Evolutionary conservation across 345 rosid genomes (phyloP).

Genomic region (Pistacia integerrima): DNA sequence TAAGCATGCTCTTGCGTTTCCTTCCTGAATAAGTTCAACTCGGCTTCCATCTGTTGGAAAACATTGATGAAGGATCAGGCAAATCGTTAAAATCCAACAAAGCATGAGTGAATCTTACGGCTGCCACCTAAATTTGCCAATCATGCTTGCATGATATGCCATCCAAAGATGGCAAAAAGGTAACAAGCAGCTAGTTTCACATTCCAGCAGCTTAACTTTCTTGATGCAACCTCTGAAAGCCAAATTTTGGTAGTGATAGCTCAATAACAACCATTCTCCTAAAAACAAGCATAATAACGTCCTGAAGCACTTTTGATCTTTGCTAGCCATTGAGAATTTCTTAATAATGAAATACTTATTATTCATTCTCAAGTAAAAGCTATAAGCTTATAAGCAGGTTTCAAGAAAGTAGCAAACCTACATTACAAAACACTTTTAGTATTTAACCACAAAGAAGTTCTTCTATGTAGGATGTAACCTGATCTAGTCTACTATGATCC

Average conservation of each 20-base stretch:
- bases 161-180: neutral
- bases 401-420: no score
- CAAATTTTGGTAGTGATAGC: neutral
- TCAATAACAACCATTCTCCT: neutral
- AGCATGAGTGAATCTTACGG: neutral
- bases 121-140: neutral
- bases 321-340: neutral
- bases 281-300: neutral
- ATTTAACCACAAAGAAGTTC: neutral
- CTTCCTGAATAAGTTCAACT: slow-evolving; percentile 47
- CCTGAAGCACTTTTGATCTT: neutral
- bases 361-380: no score
- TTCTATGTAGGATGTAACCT: neutral
- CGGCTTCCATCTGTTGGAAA: slow-evolving; percentile 55
- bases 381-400: no score
- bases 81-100: neutral
- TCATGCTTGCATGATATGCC: neutral
- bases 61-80: neutral
- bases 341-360: no score
- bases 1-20: slow-evolving; percentile 50
- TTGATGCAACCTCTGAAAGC: neutral
- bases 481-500: neutral
- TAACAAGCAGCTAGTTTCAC: neutral
- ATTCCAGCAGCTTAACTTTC: neutral
- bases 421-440: no score